These are phyloP conservation scores for Suillus brevipes DNA, from an alignment of 768 basidiomycete species.

Conservation along the genomic window DNA sequence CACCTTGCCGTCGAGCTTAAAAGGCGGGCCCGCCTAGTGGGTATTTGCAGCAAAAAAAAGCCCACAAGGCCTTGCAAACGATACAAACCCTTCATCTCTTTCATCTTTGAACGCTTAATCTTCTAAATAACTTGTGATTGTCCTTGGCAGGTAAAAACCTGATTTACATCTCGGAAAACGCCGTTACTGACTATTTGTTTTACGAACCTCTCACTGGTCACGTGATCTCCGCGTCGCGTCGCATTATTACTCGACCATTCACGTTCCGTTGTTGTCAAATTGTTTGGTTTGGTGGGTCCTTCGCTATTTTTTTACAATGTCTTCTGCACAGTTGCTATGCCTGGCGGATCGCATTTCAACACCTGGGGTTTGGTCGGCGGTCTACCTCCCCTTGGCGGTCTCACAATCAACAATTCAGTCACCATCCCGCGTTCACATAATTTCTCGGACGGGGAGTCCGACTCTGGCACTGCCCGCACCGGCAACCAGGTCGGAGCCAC, in stretches of 20 bases:
- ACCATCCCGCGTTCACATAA: conserved; percentile 16
- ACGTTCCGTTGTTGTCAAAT: conserved; percentile 22
- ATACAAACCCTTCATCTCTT: conserved; percentile 7
- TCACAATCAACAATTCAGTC: conserved; percentile 14
- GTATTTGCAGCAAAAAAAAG: conserved; percentile 10
- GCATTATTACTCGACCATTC: conserved; percentile 2
- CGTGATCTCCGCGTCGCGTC: conserved; percentile 18
- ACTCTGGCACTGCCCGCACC: conserved; percentile 17
- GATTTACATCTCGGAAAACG: neutral
- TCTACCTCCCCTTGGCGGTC: conserved; percentile 13
- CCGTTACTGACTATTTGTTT: neutral
- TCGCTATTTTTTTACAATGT: conserved; percentile 27
- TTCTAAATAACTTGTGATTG: neutral
- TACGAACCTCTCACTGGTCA: conserved; percentile 10
- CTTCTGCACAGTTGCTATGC: conserved; percentile 26
- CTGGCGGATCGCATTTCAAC: conserved; percentile 20
- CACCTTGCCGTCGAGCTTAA: conserved; percentile 21
- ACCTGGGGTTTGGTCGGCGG: conserved; percentile 15
- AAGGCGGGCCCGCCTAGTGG: conserved; percentile 24
- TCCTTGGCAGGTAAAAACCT: neutral
- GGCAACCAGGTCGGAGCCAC: conserved; percentile 16
- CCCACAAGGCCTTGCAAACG: conserved; percentile 11
- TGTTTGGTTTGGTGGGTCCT: conserved; percentile 39
- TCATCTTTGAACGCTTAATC: neutral
- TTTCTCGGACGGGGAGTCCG: conserved; percentile 23